Conservation (phyloP, 169 alveolate species). For the Plasmodium malariae region DNA sequence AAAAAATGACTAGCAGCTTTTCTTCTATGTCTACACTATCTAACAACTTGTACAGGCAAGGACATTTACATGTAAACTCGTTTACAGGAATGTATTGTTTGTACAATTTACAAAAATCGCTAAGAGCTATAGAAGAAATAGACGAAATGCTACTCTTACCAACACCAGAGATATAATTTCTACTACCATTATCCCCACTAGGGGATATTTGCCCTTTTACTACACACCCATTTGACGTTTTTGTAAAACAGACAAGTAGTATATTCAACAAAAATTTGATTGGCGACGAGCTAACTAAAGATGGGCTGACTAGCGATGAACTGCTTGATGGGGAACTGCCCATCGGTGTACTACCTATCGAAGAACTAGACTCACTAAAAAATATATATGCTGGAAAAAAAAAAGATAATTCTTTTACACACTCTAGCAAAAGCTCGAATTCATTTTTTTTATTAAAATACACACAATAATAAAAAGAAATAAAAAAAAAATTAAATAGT, state of each 20-base stretch:
- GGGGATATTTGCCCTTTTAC: no score
- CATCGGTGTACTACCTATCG: no score
- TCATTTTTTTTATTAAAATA: conserved; percentile 13
- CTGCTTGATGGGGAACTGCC: conserved; percentile 11
- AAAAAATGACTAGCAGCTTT: conserved; percentile 16
- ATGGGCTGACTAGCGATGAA: no score
- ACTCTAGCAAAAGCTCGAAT: conserved; percentile 34
- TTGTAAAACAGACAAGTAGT: neutral
- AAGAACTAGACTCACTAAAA: neutral
- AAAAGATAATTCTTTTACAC: conserved; percentile 53
- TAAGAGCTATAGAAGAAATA: no score
- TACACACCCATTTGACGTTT: neutral
- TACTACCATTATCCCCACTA: neutral
- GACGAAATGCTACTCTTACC: neutral
- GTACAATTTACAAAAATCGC: neutral
- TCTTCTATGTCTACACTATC: conserved; percentile 7
- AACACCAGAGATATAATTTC: neutral
- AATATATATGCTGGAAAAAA: conserved; percentile 53
- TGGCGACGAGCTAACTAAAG: no score
- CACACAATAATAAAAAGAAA: conserved; percentile 21
- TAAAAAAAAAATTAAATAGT: conserved; percentile 26
- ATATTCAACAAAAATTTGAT: conserved; percentile 34
- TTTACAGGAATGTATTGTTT: neutral
- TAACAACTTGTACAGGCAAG: neutral
- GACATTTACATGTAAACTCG: neutral